Evolutionary conservation across 2,329 filamentous ascomycete species (phyloP), one percentile per base, ranked within the genome.

Genomic region (Amauroascus verrucosus): DNA sequence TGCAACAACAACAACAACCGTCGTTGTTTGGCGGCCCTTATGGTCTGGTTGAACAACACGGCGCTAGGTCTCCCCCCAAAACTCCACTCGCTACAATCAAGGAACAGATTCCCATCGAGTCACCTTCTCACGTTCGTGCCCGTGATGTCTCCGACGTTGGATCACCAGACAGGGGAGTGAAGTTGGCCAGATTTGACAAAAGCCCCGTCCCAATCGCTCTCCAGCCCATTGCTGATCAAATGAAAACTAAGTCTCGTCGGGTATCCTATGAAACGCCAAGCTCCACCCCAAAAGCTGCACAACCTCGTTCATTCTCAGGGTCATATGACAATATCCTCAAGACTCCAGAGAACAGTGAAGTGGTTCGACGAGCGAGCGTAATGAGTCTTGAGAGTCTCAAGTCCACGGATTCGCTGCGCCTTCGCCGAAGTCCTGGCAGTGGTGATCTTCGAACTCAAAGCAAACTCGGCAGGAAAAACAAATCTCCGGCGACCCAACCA

Each of bases 401-500:
- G 18, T 53, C 51, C n/a, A 43, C 44, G 3, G 51, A 48, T 37
- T 48, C 51, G 11, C 33, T 44, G 16, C 51, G 26, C 4, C 53
- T 55, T 30, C 80, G 88, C 63, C 81, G 87, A 58, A 75, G 77
- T 48, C 78, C 75, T 67, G 65, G 83, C 68, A 90, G 86, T 77
- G 84, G 85, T 70, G 86, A 94, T 76, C 76, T 94, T 63, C 75
- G 85, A 72, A 80, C 79, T 61, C 80, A 81, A 61, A 81, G 81
- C 58, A 64, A 62, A 57, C 58, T 33, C n/a, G 46, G 43, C 30
- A 14, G 49, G 48, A 57, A 58, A 37, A 55, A 53, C 32, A 33
- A 56, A 51, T 50, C 20, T 38, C 57, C 57, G 54, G 24, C 28
- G 35, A 26, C 40, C 53, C 54, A 49, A 43, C 45, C 48, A 38